A percentile compares a stretch with the other conserved stretches of the same genome.
phyloP scores from a whole-genome alignment of 1,284 basidiomycete genomes.

The Rugiboletus extremiorientalis region DNA sequence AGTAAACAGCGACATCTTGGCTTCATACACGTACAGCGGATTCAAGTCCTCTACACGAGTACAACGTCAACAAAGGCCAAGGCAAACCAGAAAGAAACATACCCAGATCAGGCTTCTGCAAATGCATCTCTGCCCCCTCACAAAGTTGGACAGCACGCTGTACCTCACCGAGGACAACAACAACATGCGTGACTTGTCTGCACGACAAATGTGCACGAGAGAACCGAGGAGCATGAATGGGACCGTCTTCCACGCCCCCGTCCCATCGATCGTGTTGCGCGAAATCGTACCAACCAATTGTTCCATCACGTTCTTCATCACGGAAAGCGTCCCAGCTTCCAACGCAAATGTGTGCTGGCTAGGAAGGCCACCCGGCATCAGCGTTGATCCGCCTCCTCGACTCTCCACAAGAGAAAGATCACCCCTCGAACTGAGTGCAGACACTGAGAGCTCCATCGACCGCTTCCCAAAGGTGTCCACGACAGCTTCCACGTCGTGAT shows the following conservation, averaged over 20 bases:
- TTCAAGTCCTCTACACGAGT: slow-evolving; percentile 75
- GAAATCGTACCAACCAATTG: slow-evolving; percentile 77
- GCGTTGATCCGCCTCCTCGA: slow-evolving; percentile 32
- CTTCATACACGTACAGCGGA: slow-evolving; percentile 92
- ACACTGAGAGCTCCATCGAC: slow-evolving; percentile 31
- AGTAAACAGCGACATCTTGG: slow-evolving; percentile 88
- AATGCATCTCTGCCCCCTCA: slow-evolving; percentile 80
- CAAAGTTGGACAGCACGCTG: slow-evolving; percentile 84
- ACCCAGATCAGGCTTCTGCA: slow-evolving; percentile 91
- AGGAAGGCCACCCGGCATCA: slow-evolving; percentile 26
- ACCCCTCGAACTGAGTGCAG: slow-evolving; percentile 40
- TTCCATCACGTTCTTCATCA: slow-evolving; percentile 69
- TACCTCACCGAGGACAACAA: slow-evolving; percentile 66
- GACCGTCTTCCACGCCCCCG: slow-evolving; percentile 95
- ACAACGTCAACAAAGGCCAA: not conserved
- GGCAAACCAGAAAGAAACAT: slow-evolving; percentile 22
- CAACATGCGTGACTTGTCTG: slow-evolving; percentile 61
- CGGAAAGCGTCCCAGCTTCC: slow-evolving; percentile 59
- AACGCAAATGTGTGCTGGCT: slow-evolving; percentile 41
- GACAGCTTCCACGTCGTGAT: slow-evolving; percentile 10
- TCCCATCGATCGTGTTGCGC: slow-evolving; percentile 90
- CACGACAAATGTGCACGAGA: slow-evolving; percentile 63
- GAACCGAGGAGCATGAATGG: slow-evolving; percentile 87
- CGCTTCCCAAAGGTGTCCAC: slow-evolving; percentile 32
- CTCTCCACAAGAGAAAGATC: slow-evolving; percentile 41